Evolutionary conservation across 116 monocot species (phyloP).

Genomic region (Thalassia testudinum): DNA sequence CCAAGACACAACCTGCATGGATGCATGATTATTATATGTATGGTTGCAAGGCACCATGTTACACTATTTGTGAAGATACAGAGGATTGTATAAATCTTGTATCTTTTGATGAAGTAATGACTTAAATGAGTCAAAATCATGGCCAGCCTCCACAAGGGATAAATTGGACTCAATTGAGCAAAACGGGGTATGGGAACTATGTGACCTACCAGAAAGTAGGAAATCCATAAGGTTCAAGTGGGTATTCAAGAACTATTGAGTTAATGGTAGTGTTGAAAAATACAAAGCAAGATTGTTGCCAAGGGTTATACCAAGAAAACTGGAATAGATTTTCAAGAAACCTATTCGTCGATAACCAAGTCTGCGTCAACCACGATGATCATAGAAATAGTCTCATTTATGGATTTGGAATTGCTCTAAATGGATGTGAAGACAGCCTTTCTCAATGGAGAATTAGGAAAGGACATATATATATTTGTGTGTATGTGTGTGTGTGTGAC

Average conservation of each 20-base stretch:
- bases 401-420: neutral
- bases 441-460: neutral
- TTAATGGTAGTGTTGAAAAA: neutral
- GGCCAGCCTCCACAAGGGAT: neutral
- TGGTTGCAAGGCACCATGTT: too few relatives aligned
- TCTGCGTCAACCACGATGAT: neutral
- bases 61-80: neutral
- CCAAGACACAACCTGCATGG: too few relatives aligned
- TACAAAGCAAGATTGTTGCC: constrained; percentile 1
- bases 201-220: neutral
- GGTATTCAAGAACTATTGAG: constrained; percentile 1
- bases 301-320: constrained; percentile 1
- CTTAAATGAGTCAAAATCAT: neutral
- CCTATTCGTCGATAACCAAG: neutral
- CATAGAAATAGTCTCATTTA: neutral
- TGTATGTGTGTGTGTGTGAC: too few relatives aligned
- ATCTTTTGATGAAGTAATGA: neutral
- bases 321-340: constrained; percentile 6
- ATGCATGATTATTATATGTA: too few relatives aligned
- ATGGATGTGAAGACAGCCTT: constrained; percentile 3
- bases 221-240: neutral
- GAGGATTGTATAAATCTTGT: neutral
- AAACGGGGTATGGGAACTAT: neutral
- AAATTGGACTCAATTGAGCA: too few relatives aligned
- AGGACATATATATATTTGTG: neutral